Conservation (phyloP, 2,329 filamentous ascomycete species). For the Coniochaeta prunicola region DNA sequence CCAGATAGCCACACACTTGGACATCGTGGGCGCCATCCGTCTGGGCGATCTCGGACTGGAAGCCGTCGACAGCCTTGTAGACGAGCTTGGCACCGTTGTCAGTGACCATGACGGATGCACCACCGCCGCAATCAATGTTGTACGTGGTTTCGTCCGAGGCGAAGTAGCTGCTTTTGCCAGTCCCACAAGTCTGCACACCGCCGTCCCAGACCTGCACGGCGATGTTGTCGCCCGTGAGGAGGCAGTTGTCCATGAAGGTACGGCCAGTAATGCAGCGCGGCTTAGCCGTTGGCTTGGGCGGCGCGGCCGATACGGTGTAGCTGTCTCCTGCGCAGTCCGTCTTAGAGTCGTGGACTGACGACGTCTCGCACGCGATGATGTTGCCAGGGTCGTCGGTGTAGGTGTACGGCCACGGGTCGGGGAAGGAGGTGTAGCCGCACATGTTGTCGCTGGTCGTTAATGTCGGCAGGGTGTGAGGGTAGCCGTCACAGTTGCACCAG, state of each 20-base stretch:
- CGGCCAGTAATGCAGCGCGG: neutral
- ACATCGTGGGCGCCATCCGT: neutral
- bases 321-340: neutral
- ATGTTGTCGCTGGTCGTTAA: neutral
- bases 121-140: neutral
- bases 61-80: neutral
- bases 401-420: slow-evolving; percentile 1
- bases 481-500: slow-evolving; percentile 2
- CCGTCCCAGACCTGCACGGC: neutral
- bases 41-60: neutral
- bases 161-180: neutral
- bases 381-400: neutral
- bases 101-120: neutral
- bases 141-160: neutral
- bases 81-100: neutral
- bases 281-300: neutral
- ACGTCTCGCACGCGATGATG: slow-evolving; percentile 1
- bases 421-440: neutral
- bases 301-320: neutral
- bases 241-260: slow-evolving; percentile 1
- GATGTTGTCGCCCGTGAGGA: neutral
- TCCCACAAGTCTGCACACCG: neutral
- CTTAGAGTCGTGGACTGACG: neutral
- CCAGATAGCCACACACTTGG: neutral
- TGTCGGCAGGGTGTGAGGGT: neutral